Evolutionary conservation across 345 rosid genomes (phyloP).

Genomic region (Citrus trifoliata): DNA sequence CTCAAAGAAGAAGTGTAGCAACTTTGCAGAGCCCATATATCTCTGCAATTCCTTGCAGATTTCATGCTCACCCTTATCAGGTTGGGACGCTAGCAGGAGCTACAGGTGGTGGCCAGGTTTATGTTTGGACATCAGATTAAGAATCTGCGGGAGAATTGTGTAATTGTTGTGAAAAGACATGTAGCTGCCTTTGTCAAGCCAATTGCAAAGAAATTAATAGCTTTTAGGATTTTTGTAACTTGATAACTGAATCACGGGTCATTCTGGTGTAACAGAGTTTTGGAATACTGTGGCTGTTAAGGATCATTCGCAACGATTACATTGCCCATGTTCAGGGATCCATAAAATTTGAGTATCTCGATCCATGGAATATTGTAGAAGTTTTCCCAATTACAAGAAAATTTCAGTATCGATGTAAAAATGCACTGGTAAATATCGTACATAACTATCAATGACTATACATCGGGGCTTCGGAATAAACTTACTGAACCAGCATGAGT

Average conservation of each 20-base stretch:
- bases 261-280: background rate
- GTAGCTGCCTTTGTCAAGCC: background rate
- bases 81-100: slow-evolving; percentile 74
- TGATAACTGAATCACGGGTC: background rate
- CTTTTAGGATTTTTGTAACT: background rate
- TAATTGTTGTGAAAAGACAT: background rate
- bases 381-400: background rate
- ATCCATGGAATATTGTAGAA: background rate
- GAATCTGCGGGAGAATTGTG: background rate
- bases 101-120: slow-evolving; percentile 70
- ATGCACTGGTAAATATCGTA: background rate
- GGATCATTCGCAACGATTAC: background rate
- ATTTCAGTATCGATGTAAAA: no score
- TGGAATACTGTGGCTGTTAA: background rate
- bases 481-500: no score
- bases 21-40: slow-evolving; percentile 41
- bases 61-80: slow-evolving; percentile 61
- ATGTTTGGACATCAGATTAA: slow-evolving; percentile 49
- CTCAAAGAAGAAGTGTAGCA: slow-evolving; percentile 27
- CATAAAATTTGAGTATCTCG: background rate
- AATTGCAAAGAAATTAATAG: background rate
- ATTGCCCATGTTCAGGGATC: background rate
- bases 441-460: background rate
- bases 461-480: no score
- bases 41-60: slow-evolving; percentile 68